Evolutionary conservation across 2,329 filamentous ascomycete species (phyloP).

Genomic region (Xenoacremonium recifei): DNA sequence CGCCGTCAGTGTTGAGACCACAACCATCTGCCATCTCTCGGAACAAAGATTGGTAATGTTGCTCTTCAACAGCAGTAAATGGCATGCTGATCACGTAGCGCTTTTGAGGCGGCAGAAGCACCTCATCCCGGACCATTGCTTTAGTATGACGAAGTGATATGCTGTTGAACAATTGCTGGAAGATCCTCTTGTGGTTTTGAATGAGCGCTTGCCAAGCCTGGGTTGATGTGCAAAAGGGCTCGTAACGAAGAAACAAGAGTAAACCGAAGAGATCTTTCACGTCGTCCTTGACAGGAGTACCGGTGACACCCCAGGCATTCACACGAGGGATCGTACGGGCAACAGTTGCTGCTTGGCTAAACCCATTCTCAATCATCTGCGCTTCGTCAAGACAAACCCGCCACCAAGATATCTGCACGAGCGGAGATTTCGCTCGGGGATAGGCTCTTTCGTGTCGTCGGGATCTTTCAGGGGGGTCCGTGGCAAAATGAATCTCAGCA

Average conservation of each 20-base stretch:
- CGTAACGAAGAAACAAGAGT: slow-evolving; percentile 74
- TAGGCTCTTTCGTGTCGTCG: slow-evolving; percentile 66
- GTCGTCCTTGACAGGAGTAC: slow-evolving; percentile 79
- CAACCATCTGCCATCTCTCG: slow-evolving; percentile 71
- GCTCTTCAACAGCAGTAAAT: slow-evolving; percentile 86
- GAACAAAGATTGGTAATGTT: slow-evolving; percentile 79
- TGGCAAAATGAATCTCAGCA: slow-evolving; percentile 75
- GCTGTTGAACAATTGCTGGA: slow-evolving; percentile 66
- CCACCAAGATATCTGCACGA: slow-evolving; percentile 86
- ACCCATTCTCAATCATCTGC: slow-evolving; percentile 90
- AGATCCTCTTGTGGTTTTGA: slow-evolving; percentile 57
- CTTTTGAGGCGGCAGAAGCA: slow-evolving; percentile 78
- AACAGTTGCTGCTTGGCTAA: slow-evolving; percentile 78
- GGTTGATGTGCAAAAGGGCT: slow-evolving; percentile 68
- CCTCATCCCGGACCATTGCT: slow-evolving; percentile 72
- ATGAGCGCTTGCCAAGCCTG: slow-evolving; percentile 69
- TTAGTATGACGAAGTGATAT: slow-evolving; percentile 87
- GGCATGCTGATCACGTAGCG: slow-evolving; percentile 86
- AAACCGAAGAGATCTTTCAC: slow-evolving; percentile 77
- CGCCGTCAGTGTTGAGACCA: slow-evolving; percentile 63
- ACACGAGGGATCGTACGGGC: slow-evolving; percentile 77
- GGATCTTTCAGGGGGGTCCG: slow-evolving; percentile 65
- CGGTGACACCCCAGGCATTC: slow-evolving; percentile 90
- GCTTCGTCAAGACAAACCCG: slow-evolving; percentile 75
- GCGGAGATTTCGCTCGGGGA: slow-evolving; percentile 66